phyloP scores from a whole-genome alignment of 441 rosid species.

The Macaranga tanarius region DNA sequence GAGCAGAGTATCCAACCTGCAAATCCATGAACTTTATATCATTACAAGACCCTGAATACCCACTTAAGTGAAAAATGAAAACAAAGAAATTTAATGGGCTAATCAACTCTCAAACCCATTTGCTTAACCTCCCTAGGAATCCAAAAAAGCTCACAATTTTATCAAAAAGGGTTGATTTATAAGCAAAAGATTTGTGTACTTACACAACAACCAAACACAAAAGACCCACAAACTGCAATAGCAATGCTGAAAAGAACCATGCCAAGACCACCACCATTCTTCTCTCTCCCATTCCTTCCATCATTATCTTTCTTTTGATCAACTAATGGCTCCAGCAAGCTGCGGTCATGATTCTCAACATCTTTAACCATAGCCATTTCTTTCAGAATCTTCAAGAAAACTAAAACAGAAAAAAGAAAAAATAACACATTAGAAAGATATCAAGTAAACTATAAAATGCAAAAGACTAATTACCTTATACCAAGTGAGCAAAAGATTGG shows the following conservation, averaged over 20 bases:
- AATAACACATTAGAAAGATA: background rate
- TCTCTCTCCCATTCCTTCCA: constrained; percentile 21
- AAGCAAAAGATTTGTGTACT: constrained; percentile 9
- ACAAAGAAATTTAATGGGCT: too few species aligned
- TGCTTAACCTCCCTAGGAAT: too few species aligned
- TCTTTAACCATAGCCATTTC: constrained; percentile 33
- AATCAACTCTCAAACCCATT: too few species aligned
- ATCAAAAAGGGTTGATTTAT: background rate
- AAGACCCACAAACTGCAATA: constrained; percentile 62
- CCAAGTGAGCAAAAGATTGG: too few species aligned
- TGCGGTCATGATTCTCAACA: constrained; percentile 21
- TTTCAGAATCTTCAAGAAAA: background rate
- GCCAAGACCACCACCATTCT: constrained; percentile 25
- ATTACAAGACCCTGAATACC: background rate
- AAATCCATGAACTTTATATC: constrained; percentile 9
- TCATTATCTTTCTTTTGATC: constrained; percentile 22
- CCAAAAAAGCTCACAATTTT: background rate
- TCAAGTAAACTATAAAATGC: too few species aligned
- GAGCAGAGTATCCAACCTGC: constrained; percentile 70
- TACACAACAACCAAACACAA: constrained; percentile 61
- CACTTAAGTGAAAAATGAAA: background rate
- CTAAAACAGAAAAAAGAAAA: background rate
- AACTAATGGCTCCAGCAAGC: constrained; percentile 40
- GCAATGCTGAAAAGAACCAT: constrained; percentile 59
- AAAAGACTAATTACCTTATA: too few species aligned